Evolutionary conservation across 2,329 filamentous ascomycete genomes (phyloP).

Genomic region (Grosmannia penicillata): DNA sequence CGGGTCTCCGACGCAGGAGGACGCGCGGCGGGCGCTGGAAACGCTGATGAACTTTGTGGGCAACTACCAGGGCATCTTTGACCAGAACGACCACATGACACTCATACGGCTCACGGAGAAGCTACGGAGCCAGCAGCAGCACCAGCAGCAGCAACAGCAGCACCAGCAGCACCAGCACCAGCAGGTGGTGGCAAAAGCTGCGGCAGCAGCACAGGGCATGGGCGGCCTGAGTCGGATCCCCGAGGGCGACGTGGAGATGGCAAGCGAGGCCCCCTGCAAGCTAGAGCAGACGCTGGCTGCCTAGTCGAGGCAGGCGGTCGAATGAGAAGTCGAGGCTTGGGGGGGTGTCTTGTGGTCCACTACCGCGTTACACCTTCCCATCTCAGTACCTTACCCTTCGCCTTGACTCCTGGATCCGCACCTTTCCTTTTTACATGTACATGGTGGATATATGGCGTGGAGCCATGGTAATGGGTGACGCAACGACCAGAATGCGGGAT

Average conservation of each 20-base stretch:
- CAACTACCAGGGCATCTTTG: constrained; percentile 49
- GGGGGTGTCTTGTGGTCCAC: too few species aligned
- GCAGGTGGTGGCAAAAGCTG: constrained; percentile 14
- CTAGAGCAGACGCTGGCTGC: constrained; percentile 20
- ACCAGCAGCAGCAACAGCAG: too few species aligned
- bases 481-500: too few species aligned
- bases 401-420: too few species aligned
- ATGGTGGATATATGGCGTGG: too few species aligned
- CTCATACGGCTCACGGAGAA: constrained; percentile 79
- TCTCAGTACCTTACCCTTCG: too few species aligned
- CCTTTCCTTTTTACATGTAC: too few species aligned
- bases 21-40: constrained; percentile 68
- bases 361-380: too few species aligned
- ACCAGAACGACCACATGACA: constrained; percentile 62
- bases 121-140: constrained; percentile 45
- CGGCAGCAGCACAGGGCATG: constrained; percentile 18
- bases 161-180: constrained; percentile 34
- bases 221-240: constrained; percentile 40
- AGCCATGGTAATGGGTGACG: too few species aligned
- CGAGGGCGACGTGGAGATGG: constrained; percentile 39
- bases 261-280: constrained; percentile 21
- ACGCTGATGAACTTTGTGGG: constrained; percentile 72
- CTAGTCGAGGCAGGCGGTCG: constrained; percentile 3
- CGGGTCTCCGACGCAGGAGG: constrained; percentile 64
- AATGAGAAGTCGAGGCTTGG: too few species aligned